Base-by-base conservation (phyloP, 2,329 filamentous ascomycete genomes). In the Sclerotinia subarctica region DNA sequence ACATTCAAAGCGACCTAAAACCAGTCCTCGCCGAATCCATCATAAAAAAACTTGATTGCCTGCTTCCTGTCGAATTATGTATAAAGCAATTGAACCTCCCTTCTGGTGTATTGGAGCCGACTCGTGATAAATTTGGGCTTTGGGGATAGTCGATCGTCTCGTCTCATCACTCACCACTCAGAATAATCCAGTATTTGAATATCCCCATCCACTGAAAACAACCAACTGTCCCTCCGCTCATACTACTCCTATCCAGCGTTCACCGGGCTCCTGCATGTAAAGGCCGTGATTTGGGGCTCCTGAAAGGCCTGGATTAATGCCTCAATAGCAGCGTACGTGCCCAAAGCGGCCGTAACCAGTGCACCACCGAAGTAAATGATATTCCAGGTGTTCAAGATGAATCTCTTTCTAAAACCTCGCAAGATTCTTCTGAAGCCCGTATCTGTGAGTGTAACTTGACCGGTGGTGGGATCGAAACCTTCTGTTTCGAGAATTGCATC, bases 241-340 rank as follows among this genome's bases (percentile, higher is more conserved):
- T 0, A 47, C 6, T 29, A 13, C 32, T 32, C 51, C 21, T 62
- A 62, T 49, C 29, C 58, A 51, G 46, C 29, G 11, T 65, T 57
- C 2, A 65, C 63, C 1, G 63, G 63, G n/a, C 63, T 65, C 11
- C 2, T 58, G 58, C 74, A 75, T 29, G 71, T 70, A 67, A 75
- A 76, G 29, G 73, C 68, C 24, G 69, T 73, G 49, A 71, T 58
- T 54, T 71, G 67, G 15, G 68, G 71, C n/a, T 69, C 66, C 66
- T 69, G 58, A 63, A 74, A 76, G 3, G 73, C 72, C 3, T 57
- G 44, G 62, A 76, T 77, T 73, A 82, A 75, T 8, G 73, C 72
- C n/a, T 77, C 67, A 64, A 81, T 77, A 13, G 77, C 74, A 49
- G 38, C 47, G 67, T 74, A 74, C 49, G 72, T 70, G 2, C 73